phyloP scores from a whole-genome alignment of 805 yeast species.

The Kazachstania bromeliacearum region DNA sequence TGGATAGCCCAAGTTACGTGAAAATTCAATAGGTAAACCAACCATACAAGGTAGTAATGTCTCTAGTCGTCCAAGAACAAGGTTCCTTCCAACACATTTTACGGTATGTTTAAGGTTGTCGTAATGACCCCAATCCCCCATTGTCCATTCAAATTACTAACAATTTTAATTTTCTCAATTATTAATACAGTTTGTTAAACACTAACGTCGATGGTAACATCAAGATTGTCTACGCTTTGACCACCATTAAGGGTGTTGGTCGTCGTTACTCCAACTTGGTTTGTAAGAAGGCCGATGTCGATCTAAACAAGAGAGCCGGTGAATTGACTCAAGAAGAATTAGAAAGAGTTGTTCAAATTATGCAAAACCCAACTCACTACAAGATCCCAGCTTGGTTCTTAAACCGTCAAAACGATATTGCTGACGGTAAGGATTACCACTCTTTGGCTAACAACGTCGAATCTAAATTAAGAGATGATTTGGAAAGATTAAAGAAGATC shows the following conservation, averaged over 20 bases:
- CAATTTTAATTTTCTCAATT: not conserved
- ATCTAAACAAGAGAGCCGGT: slow-evolving; percentile 98
- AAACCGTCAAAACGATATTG: slow-evolving; percentile 97
- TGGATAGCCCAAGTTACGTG: no score
- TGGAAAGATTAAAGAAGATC: slow-evolving; percentile 99
- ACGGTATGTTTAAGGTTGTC: slow-evolving; percentile 60
- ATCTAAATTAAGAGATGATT: slow-evolving; percentile 98
- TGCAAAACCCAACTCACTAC: slow-evolving; percentile 99
- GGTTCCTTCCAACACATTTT: slow-evolving; percentile 99
- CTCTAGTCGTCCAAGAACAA: slow-evolving; percentile 97
- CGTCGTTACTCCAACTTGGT: slow-evolving; percentile 99
- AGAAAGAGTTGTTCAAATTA: slow-evolving; percentile 98
- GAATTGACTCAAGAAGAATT: slow-evolving; percentile 99
- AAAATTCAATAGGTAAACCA: no score
- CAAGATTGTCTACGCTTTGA: slow-evolving; percentile 99
- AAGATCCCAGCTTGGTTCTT: slow-evolving; percentile 99
- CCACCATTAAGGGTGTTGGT: slow-evolving; percentile 99
- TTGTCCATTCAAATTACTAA: not conserved
- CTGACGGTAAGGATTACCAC: slow-evolving; percentile 99
- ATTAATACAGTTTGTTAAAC: slow-evolving; percentile 78
- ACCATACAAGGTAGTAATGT: slow-evolving; percentile 57
- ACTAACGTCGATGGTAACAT: slow-evolving; percentile 99
- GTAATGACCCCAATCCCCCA: not conserved
- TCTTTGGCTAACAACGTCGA: slow-evolving; percentile 97
- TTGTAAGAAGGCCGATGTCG: slow-evolving; percentile 99